Conservation (phyloP, 2,329 filamentous ascomycete species). For the Botrytis deweyae region DNA sequence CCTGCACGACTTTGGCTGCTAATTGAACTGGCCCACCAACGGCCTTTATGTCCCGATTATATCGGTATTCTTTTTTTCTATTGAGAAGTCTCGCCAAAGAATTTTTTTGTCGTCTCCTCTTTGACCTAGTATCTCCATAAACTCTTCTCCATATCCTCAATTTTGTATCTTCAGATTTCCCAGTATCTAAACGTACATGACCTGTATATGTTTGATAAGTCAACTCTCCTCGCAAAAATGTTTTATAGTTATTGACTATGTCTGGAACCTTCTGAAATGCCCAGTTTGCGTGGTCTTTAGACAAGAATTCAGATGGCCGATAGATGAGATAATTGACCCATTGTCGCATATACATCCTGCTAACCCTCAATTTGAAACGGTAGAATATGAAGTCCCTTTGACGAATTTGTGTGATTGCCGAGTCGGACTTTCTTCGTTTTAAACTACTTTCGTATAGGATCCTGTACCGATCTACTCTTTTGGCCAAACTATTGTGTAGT, state of each 20-base stretch:
- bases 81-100: neutral
- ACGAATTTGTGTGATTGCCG: conserved; percentile 22
- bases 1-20: neutral
- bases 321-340: conserved; percentile 16
- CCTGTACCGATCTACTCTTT: neutral
- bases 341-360: conserved; percentile 16
- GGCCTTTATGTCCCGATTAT: neutral
- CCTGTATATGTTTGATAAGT: conserved; percentile 15
- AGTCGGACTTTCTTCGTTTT: neutral
- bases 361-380: neutral
- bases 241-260: neutral
- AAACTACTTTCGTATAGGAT: conserved; percentile 9
- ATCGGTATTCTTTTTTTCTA: neutral
- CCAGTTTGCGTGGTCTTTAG: conserved; percentile 6
- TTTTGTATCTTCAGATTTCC: neutral
- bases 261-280: neutral
- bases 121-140: neutral
- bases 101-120: neutral
- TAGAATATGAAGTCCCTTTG: conserved; percentile 9
- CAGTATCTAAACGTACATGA: neutral
- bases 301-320: neutral
- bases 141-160: conserved; percentile 13
- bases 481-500: conserved; percentile 17
- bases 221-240: neutral
- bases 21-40: conserved; percentile 4